phyloP scores from a whole-genome alignment of 306 rosid genomes.

The Albizia julibrissin region DNA sequence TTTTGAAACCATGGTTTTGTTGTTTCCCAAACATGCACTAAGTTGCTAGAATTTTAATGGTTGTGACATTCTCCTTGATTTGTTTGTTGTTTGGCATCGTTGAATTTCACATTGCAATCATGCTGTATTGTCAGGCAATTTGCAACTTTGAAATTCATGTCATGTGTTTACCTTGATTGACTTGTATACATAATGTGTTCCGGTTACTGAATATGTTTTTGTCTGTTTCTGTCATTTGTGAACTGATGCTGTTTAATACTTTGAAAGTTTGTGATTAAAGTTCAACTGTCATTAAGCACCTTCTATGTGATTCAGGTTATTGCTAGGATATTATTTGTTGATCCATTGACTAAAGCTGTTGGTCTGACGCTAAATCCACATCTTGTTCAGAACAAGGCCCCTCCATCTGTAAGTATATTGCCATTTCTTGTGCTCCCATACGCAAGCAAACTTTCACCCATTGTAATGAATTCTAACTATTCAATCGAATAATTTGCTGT shows the following conservation, averaged over 20 bases:
- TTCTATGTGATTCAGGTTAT: constrained; percentile 55
- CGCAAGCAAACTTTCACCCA: constrained; percentile 4
- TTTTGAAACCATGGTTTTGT: no score
- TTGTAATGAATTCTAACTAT: constrained; percentile 11
- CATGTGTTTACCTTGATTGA: constrained; percentile 9
- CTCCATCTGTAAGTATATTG: constrained; percentile 69
- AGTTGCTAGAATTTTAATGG: background rate
- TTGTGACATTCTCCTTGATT: constrained; percentile 15
- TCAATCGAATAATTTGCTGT: constrained; percentile 1
- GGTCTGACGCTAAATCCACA: constrained; percentile 93
- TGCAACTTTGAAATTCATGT: constrained; percentile 12
- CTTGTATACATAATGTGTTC: background rate
- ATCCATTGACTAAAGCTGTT: constrained; percentile 89
- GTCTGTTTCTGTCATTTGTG: constrained; percentile 22
- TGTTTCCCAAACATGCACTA: background rate
- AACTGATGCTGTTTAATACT: background rate
- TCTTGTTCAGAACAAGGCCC: constrained; percentile 79
- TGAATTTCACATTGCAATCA: constrained; percentile 19
- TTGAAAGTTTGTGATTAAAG: constrained; percentile 4
- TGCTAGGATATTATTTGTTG: constrained; percentile 87
- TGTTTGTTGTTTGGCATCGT: constrained; percentile 9
- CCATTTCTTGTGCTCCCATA: constrained; percentile 7
- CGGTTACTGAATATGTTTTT: background rate
- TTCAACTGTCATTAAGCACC: constrained; percentile 23
- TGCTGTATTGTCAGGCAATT: constrained; percentile 10